phyloP scores from a whole-genome alignment of 2,329 filamentous ascomycete species.

The Neoscytalidium dimidiatum region DNA sequence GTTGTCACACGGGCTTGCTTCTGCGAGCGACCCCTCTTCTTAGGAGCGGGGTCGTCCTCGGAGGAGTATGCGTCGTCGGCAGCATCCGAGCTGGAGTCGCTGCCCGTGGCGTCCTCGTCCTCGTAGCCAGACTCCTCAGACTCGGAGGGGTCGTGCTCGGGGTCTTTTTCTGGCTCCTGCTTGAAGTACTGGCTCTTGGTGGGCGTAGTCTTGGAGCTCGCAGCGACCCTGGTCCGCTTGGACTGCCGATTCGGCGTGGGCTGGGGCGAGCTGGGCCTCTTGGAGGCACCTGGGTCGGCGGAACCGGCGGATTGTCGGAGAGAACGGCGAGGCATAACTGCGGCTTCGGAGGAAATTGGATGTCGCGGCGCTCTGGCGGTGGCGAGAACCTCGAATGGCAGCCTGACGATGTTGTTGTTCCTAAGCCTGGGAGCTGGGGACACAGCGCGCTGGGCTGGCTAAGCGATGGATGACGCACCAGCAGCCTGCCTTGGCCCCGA shows the following conservation, averaged over 20 bases:
- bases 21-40: conserved; percentile 23
- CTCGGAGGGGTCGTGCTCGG: conserved; percentile 26
- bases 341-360: background rate
- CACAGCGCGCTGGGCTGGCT: background rate
- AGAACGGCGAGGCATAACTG: conserved; percentile 34
- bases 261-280: conserved; percentile 34
- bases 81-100: conserved; percentile 33
- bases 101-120: conserved; percentile 36
- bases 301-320: conserved; percentile 24
- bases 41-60: conserved; percentile 32
- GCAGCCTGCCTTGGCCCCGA: conserved; percentile 3
- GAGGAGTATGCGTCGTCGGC: conserved; percentile 31
- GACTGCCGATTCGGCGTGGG: conserved; percentile 33
- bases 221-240: conserved; percentile 32
- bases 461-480: conserved; percentile 17
- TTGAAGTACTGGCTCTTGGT: conserved; percentile 38
- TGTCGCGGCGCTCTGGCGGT: background rate
- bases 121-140: conserved; percentile 45
- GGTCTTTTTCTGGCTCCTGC: conserved; percentile 30
- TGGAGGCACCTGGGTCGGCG: conserved; percentile 31
- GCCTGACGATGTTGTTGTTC: conserved; percentile 2
- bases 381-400: background rate
- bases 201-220: conserved; percentile 24
- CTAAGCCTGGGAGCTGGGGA: background rate
- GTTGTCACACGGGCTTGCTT: conserved; percentile 23